Conservation (phyloP, 2,329 filamentous ascomycete species). For the Aspergillus sp. region DNA sequence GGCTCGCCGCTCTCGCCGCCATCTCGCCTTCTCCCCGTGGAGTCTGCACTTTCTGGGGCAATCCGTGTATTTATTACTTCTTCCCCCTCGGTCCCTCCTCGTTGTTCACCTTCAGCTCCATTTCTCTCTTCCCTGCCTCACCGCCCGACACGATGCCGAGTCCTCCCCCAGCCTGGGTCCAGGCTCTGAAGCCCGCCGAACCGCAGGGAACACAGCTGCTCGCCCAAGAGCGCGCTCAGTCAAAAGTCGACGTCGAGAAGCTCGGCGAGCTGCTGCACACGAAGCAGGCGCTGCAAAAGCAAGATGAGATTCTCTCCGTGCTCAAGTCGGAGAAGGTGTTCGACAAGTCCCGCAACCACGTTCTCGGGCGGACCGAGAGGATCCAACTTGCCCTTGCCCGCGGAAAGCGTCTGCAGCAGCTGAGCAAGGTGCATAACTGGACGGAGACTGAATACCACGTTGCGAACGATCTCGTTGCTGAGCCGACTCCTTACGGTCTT, state of each 20-base stretch:
- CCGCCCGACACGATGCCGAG: slow-evolving; percentile 32
- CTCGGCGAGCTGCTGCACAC: slow-evolving; percentile 70
- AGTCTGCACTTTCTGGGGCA: not conserved
- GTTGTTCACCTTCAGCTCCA: not conserved
- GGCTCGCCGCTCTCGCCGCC: not conserved
- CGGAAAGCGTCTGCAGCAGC: slow-evolving; percentile 67
- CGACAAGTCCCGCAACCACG: slow-evolving; percentile 77
- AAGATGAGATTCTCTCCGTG: slow-evolving; percentile 62
- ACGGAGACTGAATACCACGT: slow-evolving; percentile 60
- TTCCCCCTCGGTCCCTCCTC: not conserved
- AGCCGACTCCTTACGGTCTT: slow-evolving; percentile 72
- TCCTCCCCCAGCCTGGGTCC: slow-evolving; percentile 63
- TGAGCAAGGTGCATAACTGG: slow-evolving; percentile 69
- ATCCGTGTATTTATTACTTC: slow-evolving; percentile 7
- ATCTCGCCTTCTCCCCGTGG: not conserved
- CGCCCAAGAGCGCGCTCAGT: slow-evolving; percentile 65
- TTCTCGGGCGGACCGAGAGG: slow-evolving; percentile 66
- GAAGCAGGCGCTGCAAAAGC: slow-evolving; percentile 61
- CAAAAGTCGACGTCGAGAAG: slow-evolving; percentile 65
- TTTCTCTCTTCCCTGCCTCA: not conserved
- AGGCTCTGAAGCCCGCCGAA: slow-evolving; percentile 63
- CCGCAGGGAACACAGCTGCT: slow-evolving; percentile 71
- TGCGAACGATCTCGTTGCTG: slow-evolving; percentile 69
- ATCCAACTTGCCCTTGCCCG: slow-evolving; percentile 69
- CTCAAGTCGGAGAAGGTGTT: slow-evolving; percentile 69